These are phyloP conservation scores for Taxawa tesnikishii DNA, from an alignment of 2,329 filamentous ascomycete genomes.

Conservation along the genomic window DNA sequence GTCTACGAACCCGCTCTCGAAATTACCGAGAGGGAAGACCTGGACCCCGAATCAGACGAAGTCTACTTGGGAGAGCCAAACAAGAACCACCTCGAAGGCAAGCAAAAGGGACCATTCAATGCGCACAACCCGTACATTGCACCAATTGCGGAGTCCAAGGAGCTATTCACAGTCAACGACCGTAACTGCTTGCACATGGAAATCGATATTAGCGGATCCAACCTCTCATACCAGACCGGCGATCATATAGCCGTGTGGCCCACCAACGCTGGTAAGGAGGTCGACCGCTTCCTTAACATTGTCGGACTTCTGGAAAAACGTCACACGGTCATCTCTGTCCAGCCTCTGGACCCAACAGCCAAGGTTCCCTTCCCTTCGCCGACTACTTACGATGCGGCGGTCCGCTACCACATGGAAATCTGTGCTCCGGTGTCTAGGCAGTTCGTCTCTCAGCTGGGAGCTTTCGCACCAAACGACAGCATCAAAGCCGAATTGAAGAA, in stretches of 20 bases:
- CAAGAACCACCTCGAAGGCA: slow-evolving; percentile 73
- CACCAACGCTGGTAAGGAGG: slow-evolving; percentile 83
- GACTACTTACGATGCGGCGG: slow-evolving; percentile 87
- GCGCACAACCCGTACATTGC: slow-evolving; percentile 82
- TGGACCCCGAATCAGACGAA: slow-evolving; percentile 61
- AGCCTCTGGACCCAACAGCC: slow-evolving; percentile 83
- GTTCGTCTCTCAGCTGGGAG: slow-evolving; percentile 74
- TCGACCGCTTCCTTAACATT: slow-evolving; percentile 75
- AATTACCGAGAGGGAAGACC: slow-evolving; percentile 54
- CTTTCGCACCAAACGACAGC: slow-evolving; percentile 77
- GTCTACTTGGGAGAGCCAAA: slow-evolving; percentile 88
- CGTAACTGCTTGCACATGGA: slow-evolving; percentile 96
- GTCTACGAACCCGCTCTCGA: slow-evolving; percentile 89
- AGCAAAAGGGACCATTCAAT: slow-evolving; percentile 80
- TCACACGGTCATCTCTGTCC: slow-evolving; percentile 73
- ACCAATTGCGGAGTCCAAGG: slow-evolving; percentile 78
- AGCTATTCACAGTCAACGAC: slow-evolving; percentile 80
- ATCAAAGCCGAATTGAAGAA: slow-evolving; percentile 80
- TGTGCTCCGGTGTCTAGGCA: slow-evolving; percentile 92
- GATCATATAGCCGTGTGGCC: slow-evolving; percentile 98
- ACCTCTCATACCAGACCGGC: slow-evolving; percentile 86
- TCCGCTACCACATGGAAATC: slow-evolving; percentile 94
- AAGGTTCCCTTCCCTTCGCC: slow-evolving; percentile 97
- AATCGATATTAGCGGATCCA: slow-evolving; percentile 79
- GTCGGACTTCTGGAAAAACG: slow-evolving; percentile 67